phyloP scores from a whole-genome alignment of 2,329 filamentous ascomycete species.

The Sarocladium strictum region DNA sequence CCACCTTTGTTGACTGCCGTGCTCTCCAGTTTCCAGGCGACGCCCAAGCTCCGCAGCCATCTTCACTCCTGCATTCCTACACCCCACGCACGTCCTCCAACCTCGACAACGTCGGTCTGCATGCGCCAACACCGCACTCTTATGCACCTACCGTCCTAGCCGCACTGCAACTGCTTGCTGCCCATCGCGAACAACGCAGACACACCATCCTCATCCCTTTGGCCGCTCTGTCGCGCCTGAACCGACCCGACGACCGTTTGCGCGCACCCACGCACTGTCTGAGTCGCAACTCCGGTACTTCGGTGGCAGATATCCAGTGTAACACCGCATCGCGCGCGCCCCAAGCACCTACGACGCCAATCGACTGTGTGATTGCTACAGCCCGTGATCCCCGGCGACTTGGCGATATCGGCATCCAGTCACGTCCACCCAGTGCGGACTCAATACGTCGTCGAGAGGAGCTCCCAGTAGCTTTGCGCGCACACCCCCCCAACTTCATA shows the following conservation, averaged over 20 bases:
- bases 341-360: background rate
- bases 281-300: slow-evolving; percentile 1
- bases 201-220: background rate
- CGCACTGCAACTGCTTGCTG: background rate
- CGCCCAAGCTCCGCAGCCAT: background rate
- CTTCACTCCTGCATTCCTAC: slow-evolving; percentile 6
- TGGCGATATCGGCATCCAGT: background rate
- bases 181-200: slow-evolving; percentile 2
- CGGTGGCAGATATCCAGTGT: background rate
- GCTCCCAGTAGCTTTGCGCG: background rate
- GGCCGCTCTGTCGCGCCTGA: slow-evolving; percentile 1
- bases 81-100: slow-evolving; percentile 4
- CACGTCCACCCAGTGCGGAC: background rate
- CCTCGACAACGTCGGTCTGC: slow-evolving; percentile 5
- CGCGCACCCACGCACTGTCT: background rate
- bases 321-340: slow-evolving; percentile 6
- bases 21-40: background rate
- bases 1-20: background rate
- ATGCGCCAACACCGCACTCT: slow-evolving; percentile 1
- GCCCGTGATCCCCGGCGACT: background rate
- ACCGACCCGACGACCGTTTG: background rate
- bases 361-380: background rate
- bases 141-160: slow-evolving; percentile 1
- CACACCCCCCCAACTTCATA: background rate
- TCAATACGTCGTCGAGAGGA: background rate